Evolutionary conservation across 2,329 filamentous ascomycete genomes (phyloP), one percentile per base, ranked within the genome.

Genomic region (Diplocarpon rosae): DNA sequence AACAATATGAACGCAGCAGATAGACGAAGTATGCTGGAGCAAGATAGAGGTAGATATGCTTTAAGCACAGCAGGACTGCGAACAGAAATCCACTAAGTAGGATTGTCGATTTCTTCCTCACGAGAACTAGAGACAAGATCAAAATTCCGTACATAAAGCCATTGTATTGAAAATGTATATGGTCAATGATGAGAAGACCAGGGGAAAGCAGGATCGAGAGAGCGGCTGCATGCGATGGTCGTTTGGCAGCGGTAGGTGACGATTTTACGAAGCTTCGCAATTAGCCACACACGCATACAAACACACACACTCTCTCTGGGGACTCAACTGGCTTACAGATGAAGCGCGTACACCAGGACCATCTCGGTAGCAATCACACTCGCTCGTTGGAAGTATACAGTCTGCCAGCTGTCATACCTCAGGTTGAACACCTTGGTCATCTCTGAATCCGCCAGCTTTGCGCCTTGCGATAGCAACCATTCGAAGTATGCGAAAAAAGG

Each of bases 81-180:
- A 96, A 98, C 6, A 88, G 65, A 1, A 94, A 68, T 0, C 88
- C 92, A 55, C 88, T 92, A 37, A 71, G 69, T 11, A 96, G 72
- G 29, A 92, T 69, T 0, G 84, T 84, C 2, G 82, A 82, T 59
- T 76, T 78, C 56, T 81, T 78, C 40, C 86, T 80, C 6, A 88
- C 87, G 47, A 93, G 68, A 1, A 93, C 83, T 38, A 98, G 73
- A 2, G 92, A 96, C 43, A 90, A 71, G 31, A 96, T 76, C 40
- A 98, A 70, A 35, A 96, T 69, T 31, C 92, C 92, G 62, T 96
- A 98, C 66, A 98, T 78, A 66, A 89, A 88, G 33, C 92, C 90
- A 68, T 98, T 98, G 69, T 98, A 98, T 69, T 98, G 92, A 64
- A 98, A 98, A 64, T 95, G 89, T 52, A 95, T 90, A 63, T 98